These are phyloP conservation scores for Pestalotiopsis sp. DNA, from an alignment of 2,329 filamentous ascomycete species.

Conservation along the genomic window DNA sequence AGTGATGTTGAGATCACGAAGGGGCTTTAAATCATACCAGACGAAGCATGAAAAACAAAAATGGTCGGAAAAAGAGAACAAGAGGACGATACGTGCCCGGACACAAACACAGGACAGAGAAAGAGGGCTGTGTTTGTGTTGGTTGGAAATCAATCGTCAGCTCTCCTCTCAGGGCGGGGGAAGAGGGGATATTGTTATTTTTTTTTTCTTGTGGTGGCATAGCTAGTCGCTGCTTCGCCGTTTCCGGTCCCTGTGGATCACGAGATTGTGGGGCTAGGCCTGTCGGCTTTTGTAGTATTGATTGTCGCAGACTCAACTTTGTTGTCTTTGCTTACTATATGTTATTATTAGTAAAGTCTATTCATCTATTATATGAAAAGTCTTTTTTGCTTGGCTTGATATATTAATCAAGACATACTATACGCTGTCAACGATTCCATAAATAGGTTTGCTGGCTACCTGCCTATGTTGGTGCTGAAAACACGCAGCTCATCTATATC, in stretches of 20 bases:
- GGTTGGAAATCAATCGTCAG: background rate
- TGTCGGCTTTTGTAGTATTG: background rate
- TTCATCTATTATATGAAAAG: background rate
- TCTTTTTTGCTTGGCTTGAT: background rate
- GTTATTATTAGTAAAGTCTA: background rate
- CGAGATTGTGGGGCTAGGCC: constrained; percentile 10
- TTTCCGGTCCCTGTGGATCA: constrained; percentile 11
- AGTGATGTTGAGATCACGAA: constrained; percentile 12
- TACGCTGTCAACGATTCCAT: background rate
- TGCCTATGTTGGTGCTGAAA: background rate
- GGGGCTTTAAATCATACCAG: background rate
- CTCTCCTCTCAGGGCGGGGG: background rate
- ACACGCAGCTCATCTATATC: background rate
- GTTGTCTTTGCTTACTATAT: background rate
- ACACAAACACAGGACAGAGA: background rate
- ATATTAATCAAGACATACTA: background rate
- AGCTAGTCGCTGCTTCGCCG: constrained; percentile 4
- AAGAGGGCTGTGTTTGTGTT: no score
- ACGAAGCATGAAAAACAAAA: background rate
- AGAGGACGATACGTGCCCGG: background rate
- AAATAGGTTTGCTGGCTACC: background rate
- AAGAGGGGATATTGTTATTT: constrained; percentile 8
- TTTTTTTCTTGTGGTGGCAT: constrained; percentile 4
- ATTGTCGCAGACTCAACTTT: background rate
- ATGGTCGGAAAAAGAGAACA: background rate